Evolutionary conservation across 192 early-diverging fungal species (phyloP), one percentile per base, ranked within the genome.

Genomic region (Mortierella hygrophila): DNA sequence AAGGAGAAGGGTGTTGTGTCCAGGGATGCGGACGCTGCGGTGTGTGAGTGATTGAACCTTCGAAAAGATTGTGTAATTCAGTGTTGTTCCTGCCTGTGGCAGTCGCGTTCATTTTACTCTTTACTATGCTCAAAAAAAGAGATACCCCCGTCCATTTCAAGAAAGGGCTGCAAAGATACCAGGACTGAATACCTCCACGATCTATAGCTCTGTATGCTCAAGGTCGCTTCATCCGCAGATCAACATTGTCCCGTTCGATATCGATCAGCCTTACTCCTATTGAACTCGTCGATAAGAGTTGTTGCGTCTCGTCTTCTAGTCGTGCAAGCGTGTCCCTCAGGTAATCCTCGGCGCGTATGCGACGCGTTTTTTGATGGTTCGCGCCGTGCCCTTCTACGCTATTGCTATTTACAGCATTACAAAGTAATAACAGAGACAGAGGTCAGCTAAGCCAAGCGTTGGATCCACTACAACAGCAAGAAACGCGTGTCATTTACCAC

Each of bases 291-390:
- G 44, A 4, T 18, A 55, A 44, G 9, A 75, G 73, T 2, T 63
- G 20, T 18, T 37, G 75, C 26, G 63, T 26, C 6, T 38, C 68
- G 8, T 37, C 38, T 35, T 75, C 74, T 52, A 81, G 29, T 32
- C 15, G 23, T 21, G 21, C 32, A 32, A 54, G 20, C 3, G 32
- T 70, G 37, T 47, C n/a, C 7, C 54, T 65, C 20, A 81, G 68
- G 23, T 81, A 81, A 20, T n/a, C 49, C 68, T 21, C 80, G 9
- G 60, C 60, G 26, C 60, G 1, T 65, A 65, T 65, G 26, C 26
- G 29, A 29, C 13, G 29, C 21, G 74, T 68, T 41, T 71, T 20
- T 18, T 70, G n/a, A 20, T 21, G 23, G 6, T 35, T 74, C 5
- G 5, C 74, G 10, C 2, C 13, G 60, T 65, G 26, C 15, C 13